A percentile compares a stretch with the other conserved stretches of the same genome.
Conservation (phyloP, 345 rosid genomes). For the Gossypium ekmanianum region DNA sequence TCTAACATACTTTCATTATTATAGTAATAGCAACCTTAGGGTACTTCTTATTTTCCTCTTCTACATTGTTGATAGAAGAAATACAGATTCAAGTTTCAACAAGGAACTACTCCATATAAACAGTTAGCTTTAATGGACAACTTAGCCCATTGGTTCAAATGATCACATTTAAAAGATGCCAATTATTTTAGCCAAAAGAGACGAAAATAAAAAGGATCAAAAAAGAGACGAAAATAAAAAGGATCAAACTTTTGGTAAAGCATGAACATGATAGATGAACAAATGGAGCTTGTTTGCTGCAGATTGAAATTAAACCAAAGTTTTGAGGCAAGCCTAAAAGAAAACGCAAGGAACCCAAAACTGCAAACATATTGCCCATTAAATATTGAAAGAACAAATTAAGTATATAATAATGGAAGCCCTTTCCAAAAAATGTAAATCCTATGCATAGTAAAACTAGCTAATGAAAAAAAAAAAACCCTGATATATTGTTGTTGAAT, state of each 20-base stretch:
- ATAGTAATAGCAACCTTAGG: background rate
- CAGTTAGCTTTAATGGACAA: background rate
- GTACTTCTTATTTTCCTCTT: background rate
- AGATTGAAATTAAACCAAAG: background rate
- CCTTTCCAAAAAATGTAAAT: slow-evolving; percentile 6
- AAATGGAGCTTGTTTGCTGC: background rate
- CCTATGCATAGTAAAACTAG: slow-evolving; percentile 15
- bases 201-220: background rate
- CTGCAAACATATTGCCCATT: slow-evolving; percentile 17
- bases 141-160: background rate
- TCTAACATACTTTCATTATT: background rate
- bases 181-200: background rate
- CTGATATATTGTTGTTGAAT: slow-evolving; percentile 16
- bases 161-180: background rate
- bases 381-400: slow-evolving; percentile 8
- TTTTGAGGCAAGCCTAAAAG: too few species aligned
- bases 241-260: background rate
- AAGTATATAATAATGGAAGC: slow-evolving; percentile 11
- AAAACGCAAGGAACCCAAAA: slow-evolving; percentile 14
- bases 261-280: background rate
- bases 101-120: background rate
- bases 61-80: background rate
- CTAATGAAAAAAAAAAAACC: background rate
- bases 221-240: background rate
- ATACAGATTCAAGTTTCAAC: background rate